These are phyloP conservation scores for Backusella parvicylindrica DNA, from an alignment of 192 early-diverging fungal genomes.

Conservation along the genomic window DNA sequence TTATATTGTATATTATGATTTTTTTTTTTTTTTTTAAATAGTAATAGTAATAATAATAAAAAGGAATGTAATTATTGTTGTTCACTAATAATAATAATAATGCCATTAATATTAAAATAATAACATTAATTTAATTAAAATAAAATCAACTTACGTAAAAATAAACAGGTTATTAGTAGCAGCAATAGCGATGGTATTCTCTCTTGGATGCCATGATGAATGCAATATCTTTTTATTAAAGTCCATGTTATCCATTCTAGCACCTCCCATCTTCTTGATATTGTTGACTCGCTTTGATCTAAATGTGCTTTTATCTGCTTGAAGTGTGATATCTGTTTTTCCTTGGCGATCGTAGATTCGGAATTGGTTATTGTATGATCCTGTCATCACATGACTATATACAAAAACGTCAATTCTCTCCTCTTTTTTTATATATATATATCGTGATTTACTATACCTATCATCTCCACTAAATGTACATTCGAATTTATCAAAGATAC, in stretches of 20 bases:
- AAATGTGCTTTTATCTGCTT: constrained; percentile 98
- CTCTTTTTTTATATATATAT: background rate
- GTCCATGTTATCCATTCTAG: constrained; percentile 74
- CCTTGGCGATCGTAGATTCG: constrained; percentile 86
- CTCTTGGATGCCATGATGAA: constrained; percentile 90
- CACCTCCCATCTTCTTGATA: constrained; percentile 66
- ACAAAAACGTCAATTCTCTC: background rate
- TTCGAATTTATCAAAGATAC: constrained; percentile 99
- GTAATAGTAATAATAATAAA: too few species aligned
- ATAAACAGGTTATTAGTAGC: constrained; percentile 92
- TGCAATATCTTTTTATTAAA: constrained; percentile 89
- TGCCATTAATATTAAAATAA: too few species aligned
- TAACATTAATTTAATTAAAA: too few species aligned
- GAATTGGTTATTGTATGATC: constrained; percentile 98
- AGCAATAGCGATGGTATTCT: constrained; percentile 87
- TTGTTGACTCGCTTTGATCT: constrained; percentile 80
- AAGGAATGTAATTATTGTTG: background rate
- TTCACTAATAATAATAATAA: too few species aligned
- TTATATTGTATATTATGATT: background rate
- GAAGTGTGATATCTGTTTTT: constrained; percentile 78
- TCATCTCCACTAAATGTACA: constrained; percentile 95
- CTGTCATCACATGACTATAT: constrained; percentile 77
- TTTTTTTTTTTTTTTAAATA: background rate
- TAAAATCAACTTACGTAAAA: constrained; percentile 44
- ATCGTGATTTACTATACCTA: constrained; percentile 56